Base-by-base conservation (phyloP, 371 early-diverging fungal species). In the Chytridium lagenaria region DNA sequence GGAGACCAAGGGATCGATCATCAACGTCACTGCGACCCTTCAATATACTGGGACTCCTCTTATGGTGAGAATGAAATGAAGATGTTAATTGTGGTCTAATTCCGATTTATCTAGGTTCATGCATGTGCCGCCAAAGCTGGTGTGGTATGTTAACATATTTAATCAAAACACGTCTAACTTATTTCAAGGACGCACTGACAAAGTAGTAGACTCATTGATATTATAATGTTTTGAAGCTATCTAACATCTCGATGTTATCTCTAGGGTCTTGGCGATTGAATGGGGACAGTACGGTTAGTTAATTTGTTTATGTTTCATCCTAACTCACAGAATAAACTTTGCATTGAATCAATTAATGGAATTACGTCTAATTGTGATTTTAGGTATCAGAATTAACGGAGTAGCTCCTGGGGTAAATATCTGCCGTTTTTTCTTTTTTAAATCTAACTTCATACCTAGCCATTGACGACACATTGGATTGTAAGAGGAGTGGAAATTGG, bases 11-110 rank as follows among this genome's bases (percentile, higher is more conserved):
- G 93, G 93, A 5, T 65, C 82, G 37, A 85, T 92, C 68, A 83
- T 92, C 65, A 90, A 88, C 77, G 87, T 92, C 15, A 84, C 85
- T 28, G 90, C 91, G 5, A 91, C 90, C 3, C 81, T 91, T 37
- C 84, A 89, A 38, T 90, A 91, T 76, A 83, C 81, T 1, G 91
- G 89, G 30, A 81, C 83, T 1, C 80, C 85, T n/a, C 78, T 87
- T 72, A 89, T 87, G 85, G 63, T 86, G 83, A 84, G 23, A 0
- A 12, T n/a, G 31, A 44, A 19, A 44, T 44, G 44, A 44, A 67
- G 83, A 50, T n/a, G 82, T 83, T 70, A 83, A 83, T 78, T 69
- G 63, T 36, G 19, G n/a, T 19, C 16, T 15, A 40, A 5, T 12
- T 26, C n/a, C 23, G 30, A 7, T 10, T 23, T 67, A 12, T 28